These are phyloP conservation scores for Ophiosphaerella narmari DNA, from an alignment of 2,329 filamentous ascomycete species.

Conservation along the genomic window DNA sequence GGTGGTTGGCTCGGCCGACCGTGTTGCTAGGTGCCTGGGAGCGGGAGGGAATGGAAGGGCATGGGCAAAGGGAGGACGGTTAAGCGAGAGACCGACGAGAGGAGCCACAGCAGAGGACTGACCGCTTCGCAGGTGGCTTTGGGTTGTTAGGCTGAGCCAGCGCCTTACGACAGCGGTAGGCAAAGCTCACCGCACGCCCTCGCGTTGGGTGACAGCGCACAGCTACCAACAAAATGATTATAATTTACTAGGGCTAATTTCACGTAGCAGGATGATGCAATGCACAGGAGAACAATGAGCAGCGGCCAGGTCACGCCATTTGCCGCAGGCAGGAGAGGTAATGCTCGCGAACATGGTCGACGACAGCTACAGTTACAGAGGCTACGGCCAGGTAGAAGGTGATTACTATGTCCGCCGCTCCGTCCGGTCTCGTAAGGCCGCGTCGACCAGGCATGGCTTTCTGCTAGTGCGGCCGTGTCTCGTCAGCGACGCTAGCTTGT, in stretches of 20 bases:
- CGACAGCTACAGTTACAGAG: not conserved
- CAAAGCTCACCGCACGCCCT: conserved; percentile 16
- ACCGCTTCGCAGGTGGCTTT: conserved; percentile 30
- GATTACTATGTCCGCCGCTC: conserved; percentile 7
- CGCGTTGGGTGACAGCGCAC: conserved; percentile 9
- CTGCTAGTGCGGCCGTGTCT: not conserved
- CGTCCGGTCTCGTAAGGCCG: conserved; percentile 13
- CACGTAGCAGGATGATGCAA: conserved; percentile 15
- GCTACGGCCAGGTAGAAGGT: conserved; percentile 2
- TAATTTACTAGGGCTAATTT: too few relatives aligned
- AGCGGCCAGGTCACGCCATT: conserved; percentile 16
- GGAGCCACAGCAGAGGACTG: conserved; percentile 32
- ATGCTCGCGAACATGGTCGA: conserved; percentile 16
- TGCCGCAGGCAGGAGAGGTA: conserved; percentile 14
- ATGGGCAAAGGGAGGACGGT: conserved; percentile 2
- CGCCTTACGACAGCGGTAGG: conserved; percentile 31
- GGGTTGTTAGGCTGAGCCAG: conserved; percentile 10
- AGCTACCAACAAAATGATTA: conserved; percentile 2
- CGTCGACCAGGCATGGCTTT: not conserved
- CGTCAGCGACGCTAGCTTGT: conserved; percentile 15
- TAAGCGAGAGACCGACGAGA: conserved; percentile 10
- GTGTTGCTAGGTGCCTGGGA: not conserved
- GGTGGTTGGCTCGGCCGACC: conserved; percentile 2
- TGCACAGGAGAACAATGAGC: conserved; percentile 18
- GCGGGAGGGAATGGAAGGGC: not conserved